Evolutionary conservation across 345 rosid genomes (phyloP).

Genomic region (Corymbia maculata): DNA sequence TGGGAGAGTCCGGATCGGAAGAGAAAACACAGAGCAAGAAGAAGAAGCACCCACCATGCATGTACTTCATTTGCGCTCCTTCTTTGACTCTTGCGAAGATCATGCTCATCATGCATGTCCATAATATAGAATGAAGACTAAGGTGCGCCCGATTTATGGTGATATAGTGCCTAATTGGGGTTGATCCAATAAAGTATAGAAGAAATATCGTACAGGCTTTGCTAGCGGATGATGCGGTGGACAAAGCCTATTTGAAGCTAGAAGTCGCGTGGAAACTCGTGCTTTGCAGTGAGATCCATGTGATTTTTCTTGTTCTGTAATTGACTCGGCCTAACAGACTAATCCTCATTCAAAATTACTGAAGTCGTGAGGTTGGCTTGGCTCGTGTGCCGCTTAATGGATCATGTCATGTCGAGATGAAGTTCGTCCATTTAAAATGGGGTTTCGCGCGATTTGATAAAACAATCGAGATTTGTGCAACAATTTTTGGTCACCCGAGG

Average conservation of each 20-base stretch:
- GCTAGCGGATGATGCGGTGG: not conserved
- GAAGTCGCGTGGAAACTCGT: not conserved
- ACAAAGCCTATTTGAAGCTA: not conserved
- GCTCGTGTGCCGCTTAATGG: not conserved
- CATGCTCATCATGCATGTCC: not conserved
- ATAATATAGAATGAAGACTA: not conserved
- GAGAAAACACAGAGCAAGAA: not conserved
- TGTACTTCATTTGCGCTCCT: not conserved
- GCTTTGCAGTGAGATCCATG: accelerated
- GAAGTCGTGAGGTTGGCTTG: not conserved
- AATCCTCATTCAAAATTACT: not conserved
- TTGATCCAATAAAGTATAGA: too few species aligned
- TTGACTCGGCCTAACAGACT: not conserved
- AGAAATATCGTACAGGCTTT: too few species aligned
- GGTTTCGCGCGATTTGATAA: not conserved
- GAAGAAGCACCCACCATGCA: not conserved
- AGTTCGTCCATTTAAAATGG: not conserved
- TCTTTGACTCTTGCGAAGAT: not conserved
- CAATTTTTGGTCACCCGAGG: not conserved
- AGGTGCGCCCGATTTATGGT: too few species aligned
- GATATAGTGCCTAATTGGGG: not conserved
- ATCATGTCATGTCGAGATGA: not conserved
- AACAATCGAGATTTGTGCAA: not conserved
- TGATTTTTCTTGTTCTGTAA: not conserved
- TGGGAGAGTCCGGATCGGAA: not conserved